Evolutionary conservation across 345 rosid genomes (phyloP).

Genomic region (Euphorbia peplus): DNA sequence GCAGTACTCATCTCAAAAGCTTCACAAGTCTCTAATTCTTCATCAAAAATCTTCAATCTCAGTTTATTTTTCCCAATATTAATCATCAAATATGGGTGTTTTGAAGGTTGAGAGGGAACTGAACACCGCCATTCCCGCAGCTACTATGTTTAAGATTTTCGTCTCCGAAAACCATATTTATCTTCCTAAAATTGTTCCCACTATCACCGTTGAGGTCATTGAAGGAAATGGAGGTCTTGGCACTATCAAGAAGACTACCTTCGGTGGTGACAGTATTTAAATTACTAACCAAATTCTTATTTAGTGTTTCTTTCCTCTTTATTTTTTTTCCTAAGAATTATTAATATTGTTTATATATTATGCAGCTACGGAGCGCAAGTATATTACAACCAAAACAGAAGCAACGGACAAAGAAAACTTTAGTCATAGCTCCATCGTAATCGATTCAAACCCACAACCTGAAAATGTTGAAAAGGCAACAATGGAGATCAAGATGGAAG

Average conservation of each 20-base stretch:
- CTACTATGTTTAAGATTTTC: neutral
- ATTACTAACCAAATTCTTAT: too few relatives aligned
- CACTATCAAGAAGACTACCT: too few relatives aligned
- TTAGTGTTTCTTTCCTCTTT: too few relatives aligned
- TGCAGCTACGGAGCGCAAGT: slow-evolving; percentile 26
- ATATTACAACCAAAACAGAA: slow-evolving; percentile 36
- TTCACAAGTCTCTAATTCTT: neutral
- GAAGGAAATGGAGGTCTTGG: slow-evolving; percentile 11
- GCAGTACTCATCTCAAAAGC: neutral
- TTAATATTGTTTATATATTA: too few relatives aligned
- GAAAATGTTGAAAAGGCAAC: slow-evolving; percentile 29
- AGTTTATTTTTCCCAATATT: too few relatives aligned
- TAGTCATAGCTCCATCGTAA: slow-evolving; percentile 27
- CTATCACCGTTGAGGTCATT: neutral
- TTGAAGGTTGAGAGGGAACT: too few relatives aligned
- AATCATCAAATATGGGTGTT: neutral
- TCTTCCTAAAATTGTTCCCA: neutral
- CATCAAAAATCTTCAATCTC: neutral
- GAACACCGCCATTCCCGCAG: too few relatives aligned
- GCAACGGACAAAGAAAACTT: slow-evolving; percentile 35
- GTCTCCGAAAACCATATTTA: neutral
- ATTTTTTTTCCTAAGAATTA: too few relatives aligned
- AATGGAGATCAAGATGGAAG: slow-evolving; percentile 37
- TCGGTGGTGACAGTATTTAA: too few relatives aligned
- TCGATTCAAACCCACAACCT: slow-evolving; percentile 25